These are phyloP conservation scores for Beauveria scarabaeidicola DNA, from an alignment of 2,329 filamentous ascomycete genomes.

Conservation along the genomic window DNA sequence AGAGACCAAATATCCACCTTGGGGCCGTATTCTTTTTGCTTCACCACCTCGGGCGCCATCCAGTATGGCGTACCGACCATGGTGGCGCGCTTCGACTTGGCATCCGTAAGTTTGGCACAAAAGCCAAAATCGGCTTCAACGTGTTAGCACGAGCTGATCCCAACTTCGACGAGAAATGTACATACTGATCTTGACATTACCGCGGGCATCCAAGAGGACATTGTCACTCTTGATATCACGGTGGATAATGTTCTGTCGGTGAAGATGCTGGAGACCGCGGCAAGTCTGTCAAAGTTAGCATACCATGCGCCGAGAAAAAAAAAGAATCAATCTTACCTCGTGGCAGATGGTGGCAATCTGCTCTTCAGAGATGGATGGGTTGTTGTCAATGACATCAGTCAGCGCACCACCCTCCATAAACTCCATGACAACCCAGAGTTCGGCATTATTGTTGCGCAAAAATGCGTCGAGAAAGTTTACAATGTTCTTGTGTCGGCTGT, in stretches of 20 bases:
- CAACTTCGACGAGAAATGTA: slow-evolving; percentile 17
- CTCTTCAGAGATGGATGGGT: slow-evolving; percentile 84
- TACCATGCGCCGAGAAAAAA: background rate
- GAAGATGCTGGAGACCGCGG: slow-evolving; percentile 86
- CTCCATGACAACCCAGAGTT: slow-evolving; percentile 99
- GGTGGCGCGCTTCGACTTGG: slow-evolving; percentile 92
- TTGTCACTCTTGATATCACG: slow-evolving; percentile 99
- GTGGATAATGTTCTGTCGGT: slow-evolving; percentile 95
- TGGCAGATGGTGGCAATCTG: slow-evolving; percentile 96
- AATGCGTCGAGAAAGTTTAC: slow-evolving; percentile 98
- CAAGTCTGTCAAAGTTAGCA: slow-evolving; percentile 60
- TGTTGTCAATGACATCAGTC: slow-evolving; percentile 98
- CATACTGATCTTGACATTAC: slow-evolving; percentile 96
- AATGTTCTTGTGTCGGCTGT: slow-evolving; percentile 96
- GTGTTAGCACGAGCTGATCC: slow-evolving; percentile 23
- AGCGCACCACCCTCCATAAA: slow-evolving; percentile 98
- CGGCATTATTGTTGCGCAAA: slow-evolving; percentile 84
- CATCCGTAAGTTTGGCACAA: slow-evolving; percentile 95
- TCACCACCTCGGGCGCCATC: slow-evolving; percentile 99
- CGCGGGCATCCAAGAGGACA: slow-evolving; percentile 84
- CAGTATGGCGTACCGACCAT: slow-evolving; percentile 99
- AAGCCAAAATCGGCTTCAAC: slow-evolving; percentile 91
- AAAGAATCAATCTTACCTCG: slow-evolving; percentile 58
- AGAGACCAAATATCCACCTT: slow-evolving; percentile 99
- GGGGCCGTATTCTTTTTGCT: slow-evolving; percentile 96